A percentile compares a stretch with the other conserved stretches of the same genome.
phyloP scores from a whole-genome alignment of 208 protist species.

The Leishmania gerbilli region DNA sequence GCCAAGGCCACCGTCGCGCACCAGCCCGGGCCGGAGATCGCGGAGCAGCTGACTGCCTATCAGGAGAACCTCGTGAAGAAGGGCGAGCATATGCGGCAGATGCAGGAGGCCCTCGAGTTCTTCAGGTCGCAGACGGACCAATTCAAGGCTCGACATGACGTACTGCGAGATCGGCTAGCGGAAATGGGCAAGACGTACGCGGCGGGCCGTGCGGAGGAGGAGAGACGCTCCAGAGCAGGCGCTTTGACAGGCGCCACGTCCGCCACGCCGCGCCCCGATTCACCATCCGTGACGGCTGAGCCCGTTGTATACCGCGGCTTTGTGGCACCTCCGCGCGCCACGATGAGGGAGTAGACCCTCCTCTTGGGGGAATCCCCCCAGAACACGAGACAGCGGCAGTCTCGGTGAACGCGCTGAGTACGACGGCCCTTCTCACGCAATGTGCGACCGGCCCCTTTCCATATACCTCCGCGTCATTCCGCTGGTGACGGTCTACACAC shows the following conservation, averaged over 20 bases:
- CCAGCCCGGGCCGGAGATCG: conserved; percentile 96
- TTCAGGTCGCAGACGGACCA: conserved; percentile 86
- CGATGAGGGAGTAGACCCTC: background rate
- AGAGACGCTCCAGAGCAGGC: conserved; percentile 1
- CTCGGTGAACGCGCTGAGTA: background rate
- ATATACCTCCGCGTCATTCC: background rate
- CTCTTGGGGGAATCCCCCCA: background rate
- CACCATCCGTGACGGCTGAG: background rate
- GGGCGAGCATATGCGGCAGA: conserved; percentile 91
- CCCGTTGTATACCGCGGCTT: conserved; percentile 25
- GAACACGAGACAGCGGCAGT: background rate
- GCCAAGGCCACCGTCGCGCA: conserved; percentile 93
- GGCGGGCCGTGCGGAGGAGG: conserved; percentile 16
- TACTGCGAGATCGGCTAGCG: conserved; percentile 60
- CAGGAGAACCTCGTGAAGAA: conserved; percentile 94
- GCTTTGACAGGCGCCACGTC: background rate
- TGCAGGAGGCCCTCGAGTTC: conserved; percentile 75
- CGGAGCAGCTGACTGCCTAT: conserved; percentile 95
- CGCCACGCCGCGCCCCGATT: background rate
- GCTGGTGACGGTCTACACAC: background rate
- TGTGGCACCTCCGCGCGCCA: conserved; percentile 15
- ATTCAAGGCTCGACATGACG: conserved; percentile 69
- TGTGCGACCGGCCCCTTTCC: background rate
- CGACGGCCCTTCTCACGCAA: background rate
- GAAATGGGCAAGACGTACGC: conserved; percentile 58